Conservation (phyloP, 768 basidiomycete species). For the Kwoniella sp. region DNA sequence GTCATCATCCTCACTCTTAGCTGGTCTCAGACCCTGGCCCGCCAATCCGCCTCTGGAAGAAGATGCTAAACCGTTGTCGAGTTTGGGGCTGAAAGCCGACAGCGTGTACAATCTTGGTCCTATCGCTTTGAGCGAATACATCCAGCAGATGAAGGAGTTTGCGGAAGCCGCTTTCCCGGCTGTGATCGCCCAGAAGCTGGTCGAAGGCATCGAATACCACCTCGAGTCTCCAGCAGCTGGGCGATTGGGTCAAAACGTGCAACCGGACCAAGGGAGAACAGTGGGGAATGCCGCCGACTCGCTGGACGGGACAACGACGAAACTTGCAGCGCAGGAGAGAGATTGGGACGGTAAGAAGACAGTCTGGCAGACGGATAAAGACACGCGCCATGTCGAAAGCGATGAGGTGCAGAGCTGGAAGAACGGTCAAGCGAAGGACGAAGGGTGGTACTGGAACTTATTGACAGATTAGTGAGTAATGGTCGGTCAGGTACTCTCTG, state of each 20-base stretch:
- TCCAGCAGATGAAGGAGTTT: slow-evolving; percentile 28
- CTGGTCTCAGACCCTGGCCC: slow-evolving; percentile 36
- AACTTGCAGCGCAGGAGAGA: not conserved
- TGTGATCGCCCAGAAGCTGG: slow-evolving; percentile 14
- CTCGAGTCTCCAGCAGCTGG: not conserved
- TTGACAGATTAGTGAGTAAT: slow-evolving; percentile 50
- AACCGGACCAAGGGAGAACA: too few species aligned
- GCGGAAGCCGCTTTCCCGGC: slow-evolving; percentile 33
- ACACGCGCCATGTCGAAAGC: slow-evolving; percentile 14
- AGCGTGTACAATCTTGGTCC: slow-evolving; percentile 41
- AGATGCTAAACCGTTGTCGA: slow-evolving; percentile 25
- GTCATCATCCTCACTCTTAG: slow-evolving; percentile 20
- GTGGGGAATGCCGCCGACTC: slow-evolving; percentile 32
- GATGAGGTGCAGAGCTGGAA: slow-evolving; percentile 41
- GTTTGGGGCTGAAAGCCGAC: slow-evolving; percentile 43
- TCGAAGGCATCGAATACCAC: slow-evolving; percentile 1
- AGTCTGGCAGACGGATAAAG: slow-evolving; percentile 54
- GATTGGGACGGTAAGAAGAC: slow-evolving; percentile 36
- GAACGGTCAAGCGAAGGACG: slow-evolving; percentile 31
- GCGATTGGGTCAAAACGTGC: not conserved
- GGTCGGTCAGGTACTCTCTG: too few species aligned
- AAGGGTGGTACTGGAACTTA: slow-evolving; percentile 52
- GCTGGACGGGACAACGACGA: slow-evolving; percentile 1
- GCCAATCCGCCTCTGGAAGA: slow-evolving; percentile 21
- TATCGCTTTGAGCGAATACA: slow-evolving; percentile 13